Percentiles rank a stretch among this genome's conserved stretches.
phyloP scores from a whole-genome alignment of 306 rosid species.

The Hippophae rhamnoides region DNA sequence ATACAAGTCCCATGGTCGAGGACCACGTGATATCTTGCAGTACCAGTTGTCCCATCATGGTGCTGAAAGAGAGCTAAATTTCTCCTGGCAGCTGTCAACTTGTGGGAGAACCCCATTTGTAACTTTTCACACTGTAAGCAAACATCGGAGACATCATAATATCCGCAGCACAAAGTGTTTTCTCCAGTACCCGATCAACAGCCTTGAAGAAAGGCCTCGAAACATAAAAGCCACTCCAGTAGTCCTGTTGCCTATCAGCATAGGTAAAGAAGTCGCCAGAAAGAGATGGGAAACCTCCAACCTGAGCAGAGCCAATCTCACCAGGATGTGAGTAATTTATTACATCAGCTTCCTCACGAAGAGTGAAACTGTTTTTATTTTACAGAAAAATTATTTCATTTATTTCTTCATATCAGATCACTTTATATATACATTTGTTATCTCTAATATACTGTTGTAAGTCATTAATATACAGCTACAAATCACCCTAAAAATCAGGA shows the following conservation, averaged over 20 bases:
- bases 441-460: too few species aligned
- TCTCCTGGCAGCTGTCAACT: conserved; percentile 95
- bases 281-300: conserved; percentile 90
- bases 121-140: conserved; percentile 82
- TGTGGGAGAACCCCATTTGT: conserved; percentile 62
- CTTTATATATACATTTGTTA: too few species aligned
- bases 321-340: conserved; percentile 63
- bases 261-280: conserved; percentile 96
- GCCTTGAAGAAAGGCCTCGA: conserved; percentile 97
- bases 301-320: conserved; percentile 67
- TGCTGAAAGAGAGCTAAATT: conserved; percentile 98
- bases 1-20: conserved; percentile 81
- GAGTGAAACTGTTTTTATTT: too few species aligned
- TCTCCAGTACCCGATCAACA: conserved; percentile 93
- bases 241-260: conserved; percentile 88
- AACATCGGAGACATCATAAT: conserved; percentile 75
- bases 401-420: too few species aligned
- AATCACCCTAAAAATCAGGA: too few species aligned
- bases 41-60: conserved; percentile 97
- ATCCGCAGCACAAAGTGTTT: conserved; percentile 81
- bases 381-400: too few species aligned
- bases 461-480: too few species aligned
- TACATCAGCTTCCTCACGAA: conserved; percentile 82
- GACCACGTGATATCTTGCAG: conserved; percentile 94
- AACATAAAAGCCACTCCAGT: conserved; percentile 99